A percentile compares a stretch with the other conserved stretches of the same genome.
Conservation (phyloP, 352 stramenopile genomes). For the Pythium volutum region DNA sequence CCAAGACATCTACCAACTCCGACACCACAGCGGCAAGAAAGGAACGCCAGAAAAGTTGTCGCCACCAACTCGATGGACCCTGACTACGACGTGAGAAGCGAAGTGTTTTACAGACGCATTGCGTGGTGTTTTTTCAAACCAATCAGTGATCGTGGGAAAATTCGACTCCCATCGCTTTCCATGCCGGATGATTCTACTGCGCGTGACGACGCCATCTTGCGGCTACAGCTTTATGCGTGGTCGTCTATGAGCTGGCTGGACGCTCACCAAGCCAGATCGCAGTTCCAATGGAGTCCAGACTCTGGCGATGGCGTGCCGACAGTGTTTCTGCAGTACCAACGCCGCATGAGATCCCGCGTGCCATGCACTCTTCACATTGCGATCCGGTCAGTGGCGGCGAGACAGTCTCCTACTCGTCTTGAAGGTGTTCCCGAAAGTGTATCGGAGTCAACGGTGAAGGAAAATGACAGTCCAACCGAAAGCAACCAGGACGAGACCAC, state of each 20-base stretch:
- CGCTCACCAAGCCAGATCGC: slow-evolving; percentile 45
- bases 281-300: slow-evolving; percentile 38
- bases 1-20: not conserved
- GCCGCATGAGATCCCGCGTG: slow-evolving; percentile 28
- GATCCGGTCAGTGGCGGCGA: slow-evolving; percentile 23
- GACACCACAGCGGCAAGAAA: not conserved
- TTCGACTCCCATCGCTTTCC: slow-evolving; percentile 31
- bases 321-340: slow-evolving; percentile 68
- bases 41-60: not conserved
- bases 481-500: not conserved
- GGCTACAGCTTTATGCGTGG: slow-evolving; percentile 57
- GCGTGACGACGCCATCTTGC: slow-evolving; percentile 10
- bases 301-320: slow-evolving; percentile 32
- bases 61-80: not conserved
- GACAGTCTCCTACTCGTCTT: too few species aligned
- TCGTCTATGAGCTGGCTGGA: slow-evolving; percentile 62
- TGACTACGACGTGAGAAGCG: slow-evolving; percentile 2
- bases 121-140: slow-evolving; percentile 66
- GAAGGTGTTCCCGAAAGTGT: not conserved
- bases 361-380: slow-evolving; percentile 41
- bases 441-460: not conserved
- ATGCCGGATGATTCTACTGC: not conserved
- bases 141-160: slow-evolving; percentile 41
- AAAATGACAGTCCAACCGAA: not conserved
- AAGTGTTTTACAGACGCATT: slow-evolving; percentile 21